Conservation (phyloP, 2,329 filamentous ascomycete species). For the Orbilia brochopaga region DNA sequence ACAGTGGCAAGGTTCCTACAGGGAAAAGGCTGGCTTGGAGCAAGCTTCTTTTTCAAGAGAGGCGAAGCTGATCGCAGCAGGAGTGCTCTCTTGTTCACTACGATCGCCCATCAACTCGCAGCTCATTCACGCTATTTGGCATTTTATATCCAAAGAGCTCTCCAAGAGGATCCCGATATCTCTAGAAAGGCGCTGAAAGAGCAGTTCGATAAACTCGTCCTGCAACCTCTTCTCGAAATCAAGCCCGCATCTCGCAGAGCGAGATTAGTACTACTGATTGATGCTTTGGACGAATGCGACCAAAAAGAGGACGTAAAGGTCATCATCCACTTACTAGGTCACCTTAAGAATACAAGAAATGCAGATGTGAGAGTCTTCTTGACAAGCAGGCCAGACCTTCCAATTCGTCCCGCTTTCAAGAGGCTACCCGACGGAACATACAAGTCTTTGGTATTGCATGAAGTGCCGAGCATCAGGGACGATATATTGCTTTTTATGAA, state of each 20-base stretch:
- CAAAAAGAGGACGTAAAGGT: slow-evolving; percentile 54
- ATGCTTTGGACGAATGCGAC: slow-evolving; percentile 56
- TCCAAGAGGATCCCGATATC: slow-evolving; percentile 15
- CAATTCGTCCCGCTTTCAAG: slow-evolving; percentile 58
- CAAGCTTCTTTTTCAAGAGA: slow-evolving; percentile 53
- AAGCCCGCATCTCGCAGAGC: slow-evolving; percentile 2
- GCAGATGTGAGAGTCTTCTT: slow-evolving; percentile 57
- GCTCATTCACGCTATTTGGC: background rate
- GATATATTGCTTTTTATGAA: slow-evolving; percentile 59
- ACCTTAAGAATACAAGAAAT: slow-evolving; percentile 18
- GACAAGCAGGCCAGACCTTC: slow-evolving; percentile 60
- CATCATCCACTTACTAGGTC: slow-evolving; percentile 56
- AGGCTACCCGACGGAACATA: slow-evolving; percentile 53
- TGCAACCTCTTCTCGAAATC: slow-evolving; percentile 56
- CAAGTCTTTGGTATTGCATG: slow-evolving; percentile 57
- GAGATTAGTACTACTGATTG: slow-evolving; percentile 53
- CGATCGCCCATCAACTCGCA: slow-evolving; percentile 18
- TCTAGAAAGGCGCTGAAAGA: slow-evolving; percentile 55
- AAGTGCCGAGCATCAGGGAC: slow-evolving; percentile 56
- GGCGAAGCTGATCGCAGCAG: slow-evolving; percentile 27
- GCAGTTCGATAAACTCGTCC: slow-evolving; percentile 60
- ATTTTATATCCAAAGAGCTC: slow-evolving; percentile 5
- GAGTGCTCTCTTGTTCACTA: slow-evolving; percentile 17
- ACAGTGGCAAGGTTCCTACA: slow-evolving; percentile 27
- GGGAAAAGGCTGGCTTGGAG: slow-evolving; percentile 20